Evolutionary conservation across 768 basidiomycete genomes (phyloP).

Genomic region (Sarcomyxa edulis): DNA sequence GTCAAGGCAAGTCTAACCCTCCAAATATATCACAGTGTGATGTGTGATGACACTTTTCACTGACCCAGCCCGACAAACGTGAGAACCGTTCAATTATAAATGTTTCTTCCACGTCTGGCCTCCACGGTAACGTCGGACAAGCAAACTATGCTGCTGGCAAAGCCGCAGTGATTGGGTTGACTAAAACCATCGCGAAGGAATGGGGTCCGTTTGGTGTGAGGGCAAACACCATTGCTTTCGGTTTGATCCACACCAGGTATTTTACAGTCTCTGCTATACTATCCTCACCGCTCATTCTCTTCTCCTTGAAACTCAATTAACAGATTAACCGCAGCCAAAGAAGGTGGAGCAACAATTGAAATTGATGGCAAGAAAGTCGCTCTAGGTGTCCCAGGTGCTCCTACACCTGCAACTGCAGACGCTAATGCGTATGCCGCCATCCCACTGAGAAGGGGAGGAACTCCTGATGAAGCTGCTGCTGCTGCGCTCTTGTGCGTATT

Average conservation of each 20-base stretch:
- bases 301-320: background rate
- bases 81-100: slow-evolving; percentile 77
- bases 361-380: slow-evolving; percentile 82
- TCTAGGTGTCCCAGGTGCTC: slow-evolving; percentile 67
- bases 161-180: slow-evolving; percentile 70
- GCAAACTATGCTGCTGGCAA: slow-evolving; percentile 81
- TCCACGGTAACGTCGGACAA: slow-evolving; percentile 86
- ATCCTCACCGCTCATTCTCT: background rate
- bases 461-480: slow-evolving; percentile 72
- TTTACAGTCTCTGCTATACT: no score
- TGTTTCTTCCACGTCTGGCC: slow-evolving; percentile 76
- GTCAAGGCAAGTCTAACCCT: slow-evolving; percentile 44
- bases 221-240: slow-evolving; percentile 77
- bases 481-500: slow-evolving; percentile 68
- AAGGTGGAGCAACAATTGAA: slow-evolving; percentile 68
- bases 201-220: slow-evolving; percentile 83
- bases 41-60: no score
- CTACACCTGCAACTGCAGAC: slow-evolving; percentile 24
- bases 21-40: no score
- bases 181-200: slow-evolving; percentile 85
- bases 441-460: slow-evolving; percentile 66
- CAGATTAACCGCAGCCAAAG: slow-evolving; percentile 77
- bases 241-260: slow-evolving; percentile 72
- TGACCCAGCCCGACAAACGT: slow-evolving; percentile 40
- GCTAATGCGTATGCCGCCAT: slow-evolving; percentile 34